Evolutionary conservation across 106 monocot genomes (phyloP).

Genomic region (Dendrobium huoshanense): DNA sequence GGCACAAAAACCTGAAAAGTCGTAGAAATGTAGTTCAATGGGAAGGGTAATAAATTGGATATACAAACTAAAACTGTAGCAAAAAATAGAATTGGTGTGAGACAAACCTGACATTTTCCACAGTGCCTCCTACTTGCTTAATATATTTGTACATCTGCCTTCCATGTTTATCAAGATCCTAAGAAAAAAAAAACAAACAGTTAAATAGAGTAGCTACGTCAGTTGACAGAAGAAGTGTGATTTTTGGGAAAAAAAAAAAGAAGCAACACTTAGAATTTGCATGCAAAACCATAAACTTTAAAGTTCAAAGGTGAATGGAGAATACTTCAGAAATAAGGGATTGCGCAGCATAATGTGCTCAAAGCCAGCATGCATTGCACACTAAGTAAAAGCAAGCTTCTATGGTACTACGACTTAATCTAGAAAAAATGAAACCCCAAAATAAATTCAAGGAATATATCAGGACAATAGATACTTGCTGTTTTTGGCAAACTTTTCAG

Average conservation of each 20-base stretch:
- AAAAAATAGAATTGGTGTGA: background rate
- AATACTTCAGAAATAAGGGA: background rate
- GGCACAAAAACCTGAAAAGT: background rate
- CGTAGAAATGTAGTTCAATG: background rate
- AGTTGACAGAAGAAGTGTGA: background rate
- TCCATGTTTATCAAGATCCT: constrained; percentile 52
- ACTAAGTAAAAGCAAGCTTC: background rate
- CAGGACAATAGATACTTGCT: background rate
- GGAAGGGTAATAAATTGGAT: background rate
- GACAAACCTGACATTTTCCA: constrained; percentile 64
- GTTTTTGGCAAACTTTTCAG: background rate
- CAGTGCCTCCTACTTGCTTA: constrained; percentile 44
- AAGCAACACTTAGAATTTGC: background rate
- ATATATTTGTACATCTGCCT: constrained; percentile 48
- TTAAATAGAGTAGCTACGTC: background rate
- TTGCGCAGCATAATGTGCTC: background rate
- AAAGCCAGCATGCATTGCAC: background rate
- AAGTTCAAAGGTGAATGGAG: background rate
- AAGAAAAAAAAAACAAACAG: background rate
- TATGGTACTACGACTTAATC: background rate
- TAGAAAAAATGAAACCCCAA: background rate
- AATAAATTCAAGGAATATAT: background rate
- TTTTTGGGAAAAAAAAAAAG: background rate
- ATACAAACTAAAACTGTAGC: background rate
- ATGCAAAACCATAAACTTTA: background rate